Evolutionary conservation across 2,329 filamentous ascomycete genomes (phyloP).

Genomic region (Fonsecaea multimorphosa): DNA sequence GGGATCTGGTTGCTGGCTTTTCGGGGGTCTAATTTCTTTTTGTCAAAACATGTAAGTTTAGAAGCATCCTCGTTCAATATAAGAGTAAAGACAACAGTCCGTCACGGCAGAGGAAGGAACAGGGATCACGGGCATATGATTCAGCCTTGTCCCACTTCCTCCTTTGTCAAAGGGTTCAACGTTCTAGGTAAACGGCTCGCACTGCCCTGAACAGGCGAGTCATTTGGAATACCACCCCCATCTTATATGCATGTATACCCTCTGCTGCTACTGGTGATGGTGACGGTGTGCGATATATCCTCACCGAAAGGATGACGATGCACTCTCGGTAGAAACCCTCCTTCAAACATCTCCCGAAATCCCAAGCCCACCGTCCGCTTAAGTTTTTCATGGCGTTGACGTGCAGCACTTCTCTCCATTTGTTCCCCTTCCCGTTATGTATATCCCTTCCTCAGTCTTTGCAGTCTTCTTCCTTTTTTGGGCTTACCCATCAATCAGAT

Average conservation of each 20-base stretch:
- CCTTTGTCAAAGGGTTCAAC: neutral
- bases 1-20: slow-evolving; percentile 3
- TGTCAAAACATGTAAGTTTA: slow-evolving; percentile 9
- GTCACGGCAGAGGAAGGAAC: no score
- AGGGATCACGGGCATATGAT: neutral
- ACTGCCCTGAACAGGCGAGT: neutral
- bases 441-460: neutral
- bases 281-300: neutral
- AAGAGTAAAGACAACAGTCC: neutral
- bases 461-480: neutral
- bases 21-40: neutral
- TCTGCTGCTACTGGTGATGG: neutral
- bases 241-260: neutral
- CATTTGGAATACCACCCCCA: neutral
- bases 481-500: slow-evolving; percentile 55
- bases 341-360: neutral
- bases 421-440: neutral
- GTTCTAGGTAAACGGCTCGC: neutral
- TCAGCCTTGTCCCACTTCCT: neutral
- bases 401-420: neutral
- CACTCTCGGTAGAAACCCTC: neutral
- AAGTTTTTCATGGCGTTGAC: neutral
- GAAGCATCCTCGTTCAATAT: neutral
- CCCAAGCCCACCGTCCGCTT: neutral
- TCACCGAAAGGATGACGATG: neutral